Percentiles rank a stretch among this genome's conserved stretches.
Conservation (phyloP, 306 rosid species). For the Vigna nakashimae region DNA sequence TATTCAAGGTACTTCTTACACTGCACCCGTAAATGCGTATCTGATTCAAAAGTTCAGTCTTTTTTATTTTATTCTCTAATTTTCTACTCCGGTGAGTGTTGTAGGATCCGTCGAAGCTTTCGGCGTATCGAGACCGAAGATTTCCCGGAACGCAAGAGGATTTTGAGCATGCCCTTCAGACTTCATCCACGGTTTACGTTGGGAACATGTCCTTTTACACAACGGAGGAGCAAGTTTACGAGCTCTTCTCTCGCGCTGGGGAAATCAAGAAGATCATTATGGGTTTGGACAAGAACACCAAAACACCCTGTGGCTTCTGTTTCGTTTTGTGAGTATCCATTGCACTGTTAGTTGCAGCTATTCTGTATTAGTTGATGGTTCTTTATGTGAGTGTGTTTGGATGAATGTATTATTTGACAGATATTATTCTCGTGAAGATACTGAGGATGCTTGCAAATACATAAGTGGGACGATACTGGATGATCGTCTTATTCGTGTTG, state of each 20-base stretch:
- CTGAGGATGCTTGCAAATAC: slow-evolving; percentile 94
- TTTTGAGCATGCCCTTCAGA: slow-evolving; percentile 73
- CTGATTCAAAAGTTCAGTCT: neutral
- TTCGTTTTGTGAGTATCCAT: slow-evolving; percentile 71
- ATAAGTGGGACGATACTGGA: slow-evolving; percentile 97
- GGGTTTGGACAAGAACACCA: slow-evolving; percentile 97
- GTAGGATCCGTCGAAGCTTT: slow-evolving; percentile 82
- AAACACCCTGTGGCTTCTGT: slow-evolving; percentile 96
- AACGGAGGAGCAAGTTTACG: slow-evolving; percentile 95
- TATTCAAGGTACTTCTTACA: slow-evolving; percentile 57
- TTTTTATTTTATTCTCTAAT: neutral
- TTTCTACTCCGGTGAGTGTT: neutral
- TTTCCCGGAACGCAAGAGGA: slow-evolving; percentile 89
- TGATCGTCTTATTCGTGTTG: slow-evolving; percentile 99
- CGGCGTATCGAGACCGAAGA: slow-evolving; percentile 87
- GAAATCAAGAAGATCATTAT: slow-evolving; percentile 93
- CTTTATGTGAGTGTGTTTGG: neutral
- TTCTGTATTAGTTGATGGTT: slow-evolving; percentile 11
- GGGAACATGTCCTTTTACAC: slow-evolving; percentile 98
- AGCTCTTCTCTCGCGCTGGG: slow-evolving; percentile 90
- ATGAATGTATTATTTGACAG: slow-evolving; percentile 44
- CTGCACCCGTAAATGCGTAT: neutral
- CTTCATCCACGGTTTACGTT: slow-evolving; percentile 73
- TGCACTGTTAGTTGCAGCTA: neutral
- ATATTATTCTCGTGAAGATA: slow-evolving; percentile 92